Percentiles rank a stretch among this genome's conserved stretches.
Conservation (phyloP, 2,329 filamentous ascomycete genomes). For the Helotiales sp. region DNA sequence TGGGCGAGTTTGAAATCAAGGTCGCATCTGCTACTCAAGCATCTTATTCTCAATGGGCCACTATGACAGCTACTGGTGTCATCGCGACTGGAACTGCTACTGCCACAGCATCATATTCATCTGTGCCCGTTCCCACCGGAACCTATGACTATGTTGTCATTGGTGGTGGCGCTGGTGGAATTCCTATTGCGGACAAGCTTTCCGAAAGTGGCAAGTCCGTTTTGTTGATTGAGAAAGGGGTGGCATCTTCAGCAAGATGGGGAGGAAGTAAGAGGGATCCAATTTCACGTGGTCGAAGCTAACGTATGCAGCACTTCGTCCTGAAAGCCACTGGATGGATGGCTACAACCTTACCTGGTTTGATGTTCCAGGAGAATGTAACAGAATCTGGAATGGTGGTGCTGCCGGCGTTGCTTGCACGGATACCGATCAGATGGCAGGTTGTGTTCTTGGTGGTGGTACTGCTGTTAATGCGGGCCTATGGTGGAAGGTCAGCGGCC, state of each 20-base stretch:
- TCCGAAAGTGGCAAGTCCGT: conserved; percentile 65
- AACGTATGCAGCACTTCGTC: conserved; percentile 21
- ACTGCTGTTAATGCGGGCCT: conserved; percentile 61
- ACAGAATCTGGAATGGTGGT: conserved; percentile 54
- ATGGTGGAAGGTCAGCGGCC: conserved; percentile 57
- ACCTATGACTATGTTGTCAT: conserved; percentile 57
- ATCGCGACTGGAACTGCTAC: conserved; percentile 27
- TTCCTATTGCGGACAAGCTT: conserved; percentile 56
- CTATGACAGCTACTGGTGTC: conserved; percentile 29
- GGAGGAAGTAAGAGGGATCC: conserved; percentile 47
- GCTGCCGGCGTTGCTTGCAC: conserved; percentile 55
- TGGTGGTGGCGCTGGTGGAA: conserved; percentile 53
- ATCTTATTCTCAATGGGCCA: conserved; percentile 36
- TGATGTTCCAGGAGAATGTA: conserved; percentile 70
- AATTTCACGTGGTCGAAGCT: neutral
- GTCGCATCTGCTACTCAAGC: conserved; percentile 45
- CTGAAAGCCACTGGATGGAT: conserved; percentile 54
- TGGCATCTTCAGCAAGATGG: conserved; percentile 64
- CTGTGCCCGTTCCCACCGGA: conserved; percentile 43
- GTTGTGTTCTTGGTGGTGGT: conserved; percentile 66
- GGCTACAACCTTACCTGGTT: conserved; percentile 67
- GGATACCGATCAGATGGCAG: conserved; percentile 72
- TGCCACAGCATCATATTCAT: conserved; percentile 32
- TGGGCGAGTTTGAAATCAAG: conserved; percentile 51
- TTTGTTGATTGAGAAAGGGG: conserved; percentile 61